A percentile compares a stretch with the other conserved stretches of the same genome.
Conservation (phyloP, 2,329 filamentous ascomycete genomes). For the Colletotrichum echinochloae region DNA sequence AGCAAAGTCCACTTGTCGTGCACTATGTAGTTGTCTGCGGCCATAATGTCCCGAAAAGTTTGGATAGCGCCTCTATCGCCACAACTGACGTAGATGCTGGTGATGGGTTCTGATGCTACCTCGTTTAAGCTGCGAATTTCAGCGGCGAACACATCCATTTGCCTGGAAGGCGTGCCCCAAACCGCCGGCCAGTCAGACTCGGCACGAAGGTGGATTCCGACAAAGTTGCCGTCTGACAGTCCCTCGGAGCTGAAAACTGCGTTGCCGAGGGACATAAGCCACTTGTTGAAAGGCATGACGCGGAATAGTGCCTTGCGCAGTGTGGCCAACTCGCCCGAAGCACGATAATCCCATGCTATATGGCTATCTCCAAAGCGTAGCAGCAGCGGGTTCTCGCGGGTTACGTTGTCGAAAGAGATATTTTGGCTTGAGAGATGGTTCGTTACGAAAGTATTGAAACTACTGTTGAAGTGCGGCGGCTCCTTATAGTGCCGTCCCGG, state of each 20-base stretch:
- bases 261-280: conserved; percentile 4
- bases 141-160: conserved; percentile 9
- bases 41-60: conserved; percentile 11
- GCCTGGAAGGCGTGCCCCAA: conserved; percentile 7
- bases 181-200: conserved; percentile 1
- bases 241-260: background rate
- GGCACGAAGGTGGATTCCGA: conserved; percentile 7
- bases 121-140: conserved; percentile 5
- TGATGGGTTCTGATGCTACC: background rate
- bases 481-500: background rate
- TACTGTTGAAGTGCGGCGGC: conserved; percentile 5
- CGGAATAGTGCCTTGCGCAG: conserved; percentile 12
- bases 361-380: background rate
- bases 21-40: conserved; percentile 4
- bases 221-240: background rate
- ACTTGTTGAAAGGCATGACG: background rate
- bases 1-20: conserved; percentile 19
- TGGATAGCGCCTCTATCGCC: conserved; percentile 1
- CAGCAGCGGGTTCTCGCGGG: background rate
- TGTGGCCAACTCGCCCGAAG: background rate
- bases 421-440: background rate
- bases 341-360: conserved; percentile 6
- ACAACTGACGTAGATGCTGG: conserved; percentile 8
- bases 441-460: background rate
- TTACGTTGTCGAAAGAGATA: background rate